Percentiles rank a stretch among this genome's conserved stretches.
These are phyloP conservation scores for Aspergillus fijiensis DNA, from an alignment of 2,329 filamentous ascomycete species.

Conservation along the genomic window DNA sequence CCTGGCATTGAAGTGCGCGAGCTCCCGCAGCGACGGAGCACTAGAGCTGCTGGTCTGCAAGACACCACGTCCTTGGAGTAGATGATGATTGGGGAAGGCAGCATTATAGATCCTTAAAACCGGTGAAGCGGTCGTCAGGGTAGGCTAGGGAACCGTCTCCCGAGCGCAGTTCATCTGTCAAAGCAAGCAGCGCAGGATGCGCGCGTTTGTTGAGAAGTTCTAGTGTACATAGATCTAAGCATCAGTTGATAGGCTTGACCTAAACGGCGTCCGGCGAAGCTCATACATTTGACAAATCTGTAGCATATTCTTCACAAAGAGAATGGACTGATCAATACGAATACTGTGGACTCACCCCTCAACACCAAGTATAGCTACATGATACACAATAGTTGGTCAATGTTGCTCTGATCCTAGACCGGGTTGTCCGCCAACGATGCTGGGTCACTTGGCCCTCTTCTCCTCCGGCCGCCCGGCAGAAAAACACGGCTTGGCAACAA, in stretches of 20 bases:
- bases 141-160: not conserved
- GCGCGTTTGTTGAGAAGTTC: slow-evolving; percentile 3
- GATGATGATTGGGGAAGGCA: slow-evolving; percentile 9
- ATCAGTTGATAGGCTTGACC: slow-evolving; percentile 22
- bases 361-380: too few relatives aligned
- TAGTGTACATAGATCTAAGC: slow-evolving; percentile 37
- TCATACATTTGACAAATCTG: slow-evolving; percentile 6
- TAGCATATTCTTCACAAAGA: not conserved
- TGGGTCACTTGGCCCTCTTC: too few relatives aligned
- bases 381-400: too few relatives aligned
- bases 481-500: slow-evolving; percentile 28
- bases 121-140: not conserved
- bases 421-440: too few relatives aligned
- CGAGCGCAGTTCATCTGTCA: slow-evolving; percentile 4
- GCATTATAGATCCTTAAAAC: slow-evolving; percentile 11
- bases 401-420: too few relatives aligned
- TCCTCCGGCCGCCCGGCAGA: slow-evolving; percentile 37
- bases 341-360: too few relatives aligned
- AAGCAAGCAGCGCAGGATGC: not conserved
- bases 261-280: slow-evolving; percentile 34
- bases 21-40: slow-evolving; percentile 56
- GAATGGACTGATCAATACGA: too few relatives aligned
- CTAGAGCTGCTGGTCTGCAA: slow-evolving; percentile 56
- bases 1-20: slow-evolving; percentile 81
- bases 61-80: slow-evolving; percentile 70